phyloP scores from a whole-genome alignment of 352 stramenopile genomes.

The Phytophthora nicotianae region DNA sequence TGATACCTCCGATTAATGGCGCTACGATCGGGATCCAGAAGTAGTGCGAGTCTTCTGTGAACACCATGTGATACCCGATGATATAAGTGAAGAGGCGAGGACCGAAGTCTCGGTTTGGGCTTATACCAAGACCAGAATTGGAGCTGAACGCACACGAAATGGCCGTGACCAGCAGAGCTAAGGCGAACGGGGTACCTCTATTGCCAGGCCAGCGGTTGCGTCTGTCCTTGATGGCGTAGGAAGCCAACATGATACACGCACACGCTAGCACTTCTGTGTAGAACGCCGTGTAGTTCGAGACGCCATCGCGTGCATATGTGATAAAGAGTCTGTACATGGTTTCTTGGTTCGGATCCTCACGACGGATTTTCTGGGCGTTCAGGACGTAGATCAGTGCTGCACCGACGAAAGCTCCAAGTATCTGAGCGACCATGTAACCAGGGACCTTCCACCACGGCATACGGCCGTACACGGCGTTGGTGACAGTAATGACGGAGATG shows the following conservation, averaged over 20 bases:
- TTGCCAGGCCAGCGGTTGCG: constrained; percentile 30
- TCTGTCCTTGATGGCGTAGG: constrained; percentile 35
- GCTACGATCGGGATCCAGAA: constrained; percentile 60
- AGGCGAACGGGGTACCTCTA: constrained; percentile 31
- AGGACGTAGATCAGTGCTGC: constrained; percentile 33
- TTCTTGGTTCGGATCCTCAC: constrained; percentile 30
- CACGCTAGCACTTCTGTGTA: constrained; percentile 38
- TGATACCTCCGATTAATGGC: constrained; percentile 38
- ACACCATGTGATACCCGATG: constrained; percentile 43
- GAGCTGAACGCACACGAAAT: constrained; percentile 50
- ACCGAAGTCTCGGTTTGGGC: constrained; percentile 54
- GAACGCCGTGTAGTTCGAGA: constrained; percentile 35
- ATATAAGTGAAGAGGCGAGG: constrained; percentile 42
- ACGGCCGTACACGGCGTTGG: constrained; percentile 47
- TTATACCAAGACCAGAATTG: constrained; percentile 52
- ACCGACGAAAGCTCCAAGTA: constrained; percentile 32
- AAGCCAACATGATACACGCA: constrained; percentile 34
- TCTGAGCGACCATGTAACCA: constrained; percentile 46
- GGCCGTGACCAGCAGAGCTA: constrained; percentile 40
- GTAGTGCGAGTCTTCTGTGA: constrained; percentile 43
- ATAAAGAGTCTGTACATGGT: constrained; percentile 36
- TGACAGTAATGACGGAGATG: constrained; percentile 59
- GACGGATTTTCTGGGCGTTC: constrained; percentile 33
- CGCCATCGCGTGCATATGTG: constrained; percentile 26
- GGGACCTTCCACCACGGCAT: constrained; percentile 56